Conservation (phyloP, 306 rosid species). For the Pyrus betulifolia region DNA sequence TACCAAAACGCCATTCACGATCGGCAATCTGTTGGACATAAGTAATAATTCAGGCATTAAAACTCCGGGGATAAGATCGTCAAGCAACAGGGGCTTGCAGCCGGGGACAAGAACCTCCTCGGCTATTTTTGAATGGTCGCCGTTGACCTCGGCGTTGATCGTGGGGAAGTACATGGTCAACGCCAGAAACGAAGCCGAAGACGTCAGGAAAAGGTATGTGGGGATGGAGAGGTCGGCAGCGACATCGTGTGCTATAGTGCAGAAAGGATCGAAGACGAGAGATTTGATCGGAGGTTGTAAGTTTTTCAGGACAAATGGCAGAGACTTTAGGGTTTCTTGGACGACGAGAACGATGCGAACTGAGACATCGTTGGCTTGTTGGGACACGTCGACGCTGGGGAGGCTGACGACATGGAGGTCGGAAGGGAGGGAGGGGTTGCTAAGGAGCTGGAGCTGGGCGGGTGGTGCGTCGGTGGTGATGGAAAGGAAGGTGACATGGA, state of each 20-base stretch:
- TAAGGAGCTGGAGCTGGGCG: conserved; percentile 11
- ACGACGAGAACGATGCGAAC: neutral
- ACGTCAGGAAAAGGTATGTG: conserved; percentile 5
- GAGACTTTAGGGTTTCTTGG: neutral
- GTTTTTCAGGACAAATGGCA: conserved; percentile 1
- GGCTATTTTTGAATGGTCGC: conserved; percentile 16
- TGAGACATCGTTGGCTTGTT: neutral
- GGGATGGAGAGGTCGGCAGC: conserved; percentile 13
- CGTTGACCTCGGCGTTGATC: conserved; percentile 12
- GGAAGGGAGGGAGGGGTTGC: neutral
- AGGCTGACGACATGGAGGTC: conserved; percentile 1
- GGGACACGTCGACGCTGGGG: neutral
- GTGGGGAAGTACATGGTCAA: neutral
- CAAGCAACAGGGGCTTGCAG: conserved; percentile 10
- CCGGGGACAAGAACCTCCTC: conserved; percentile 17
- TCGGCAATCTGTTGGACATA: neutral
- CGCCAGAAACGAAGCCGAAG: conserved; percentile 20
- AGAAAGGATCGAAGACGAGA: conserved; percentile 17
- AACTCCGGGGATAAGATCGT: conserved; percentile 1
- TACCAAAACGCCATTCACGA: conserved; percentile 15
- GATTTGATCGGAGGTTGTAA: neutral
- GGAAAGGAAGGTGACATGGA: conserved; percentile 13
- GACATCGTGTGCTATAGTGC: conserved; percentile 3
- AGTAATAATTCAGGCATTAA: neutral
- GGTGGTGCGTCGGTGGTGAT: conserved; percentile 1